Percentiles rank a stretch among this genome's conserved stretches.
These are phyloP conservation scores for Neonectria faginata DNA, from an alignment of 2,329 filamentous ascomycete species.

Conservation along the genomic window DNA sequence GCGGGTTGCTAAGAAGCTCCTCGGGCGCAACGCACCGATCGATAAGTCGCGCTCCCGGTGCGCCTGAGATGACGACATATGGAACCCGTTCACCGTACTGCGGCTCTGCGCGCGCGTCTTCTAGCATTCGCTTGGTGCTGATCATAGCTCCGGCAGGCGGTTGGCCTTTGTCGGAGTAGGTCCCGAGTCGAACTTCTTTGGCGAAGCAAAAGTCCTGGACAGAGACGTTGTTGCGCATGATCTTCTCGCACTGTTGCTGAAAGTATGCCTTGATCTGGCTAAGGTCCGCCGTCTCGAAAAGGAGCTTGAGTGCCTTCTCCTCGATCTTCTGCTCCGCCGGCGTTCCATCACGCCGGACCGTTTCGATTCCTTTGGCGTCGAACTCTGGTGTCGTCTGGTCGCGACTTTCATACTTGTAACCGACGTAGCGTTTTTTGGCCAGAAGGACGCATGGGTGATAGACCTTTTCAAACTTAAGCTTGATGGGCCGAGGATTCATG, in stretches of 20 bases:
- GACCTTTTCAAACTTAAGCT: slow-evolving; percentile 98
- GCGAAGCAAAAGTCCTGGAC: slow-evolving; percentile 98
- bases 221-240: slow-evolving; percentile 88
- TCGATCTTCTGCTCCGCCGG: slow-evolving; percentile 97
- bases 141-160: slow-evolving; percentile 91
- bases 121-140: slow-evolving; percentile 85
- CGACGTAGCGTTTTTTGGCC: slow-evolving; percentile 97
- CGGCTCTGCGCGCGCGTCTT: slow-evolving; percentile 86
- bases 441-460: slow-evolving; percentile 95
- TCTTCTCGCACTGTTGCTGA: slow-evolving; percentile 88
- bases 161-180: slow-evolving; percentile 80
- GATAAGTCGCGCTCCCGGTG: slow-evolving; percentile 84
- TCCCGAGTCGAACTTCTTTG: slow-evolving; percentile 89
- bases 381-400: slow-evolving; percentile 85
- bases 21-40: slow-evolving; percentile 94
- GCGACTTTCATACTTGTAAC: slow-evolving; percentile 91
- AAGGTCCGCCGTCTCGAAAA: slow-evolving; percentile 91
- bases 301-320: slow-evolving; percentile 86
- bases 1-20: slow-evolving; percentile 78
- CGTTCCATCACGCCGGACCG: slow-evolving; percentile 92
- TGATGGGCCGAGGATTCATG: slow-evolving; percentile 90
- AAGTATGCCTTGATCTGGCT: slow-evolving; percentile 92
- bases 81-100: slow-evolving; percentile 96
- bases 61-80: slow-evolving; percentile 91
- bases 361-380: slow-evolving; percentile 98